Conservation (phyloP, 306 rosid genomes). For the Hylodesmum podocarpum region DNA sequence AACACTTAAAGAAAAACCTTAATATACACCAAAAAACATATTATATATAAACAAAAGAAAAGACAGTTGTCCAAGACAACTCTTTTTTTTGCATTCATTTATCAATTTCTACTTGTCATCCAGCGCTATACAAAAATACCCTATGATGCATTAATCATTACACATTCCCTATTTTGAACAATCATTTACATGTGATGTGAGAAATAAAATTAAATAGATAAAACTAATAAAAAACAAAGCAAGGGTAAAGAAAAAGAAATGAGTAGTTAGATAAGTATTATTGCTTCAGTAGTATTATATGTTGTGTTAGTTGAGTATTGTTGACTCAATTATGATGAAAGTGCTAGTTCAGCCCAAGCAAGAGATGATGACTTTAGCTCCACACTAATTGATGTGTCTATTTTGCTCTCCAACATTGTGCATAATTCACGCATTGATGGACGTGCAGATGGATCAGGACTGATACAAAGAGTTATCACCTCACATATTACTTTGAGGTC, state of each 20-base stretch:
- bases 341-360: conserved; percentile 99
- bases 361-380: conserved; percentile 84
- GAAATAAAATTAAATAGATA: background rate
- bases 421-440: conserved; percentile 70
- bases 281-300: conserved; percentile 48
- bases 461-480: conserved; percentile 69
- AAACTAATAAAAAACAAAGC: background rate
- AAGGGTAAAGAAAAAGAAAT: background rate
- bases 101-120: conserved; percentile 26
- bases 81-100: conserved; percentile 15
- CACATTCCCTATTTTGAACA: conserved; percentile 34
- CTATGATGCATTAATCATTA: conserved; percentile 35
- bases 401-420: conserved; percentile 65
- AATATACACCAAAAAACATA: background rate
- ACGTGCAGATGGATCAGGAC: conserved; percentile 54
- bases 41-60: conserved; percentile 12
- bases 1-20: background rate
- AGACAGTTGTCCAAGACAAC: conserved; percentile 8
- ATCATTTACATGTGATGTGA: conserved; percentile 67
- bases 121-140: conserved; percentile 56
- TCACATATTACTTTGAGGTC: conserved; percentile 84
- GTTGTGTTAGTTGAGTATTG: conserved; percentile 60
- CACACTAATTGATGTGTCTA: conserved; percentile 68
- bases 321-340: conserved; percentile 57
- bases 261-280: conserved; percentile 33